These are phyloP conservation scores for Hymenoscyphus fraxineus DNA, from an alignment of 2,329 filamentous ascomycete genomes.

Conservation along the genomic window DNA sequence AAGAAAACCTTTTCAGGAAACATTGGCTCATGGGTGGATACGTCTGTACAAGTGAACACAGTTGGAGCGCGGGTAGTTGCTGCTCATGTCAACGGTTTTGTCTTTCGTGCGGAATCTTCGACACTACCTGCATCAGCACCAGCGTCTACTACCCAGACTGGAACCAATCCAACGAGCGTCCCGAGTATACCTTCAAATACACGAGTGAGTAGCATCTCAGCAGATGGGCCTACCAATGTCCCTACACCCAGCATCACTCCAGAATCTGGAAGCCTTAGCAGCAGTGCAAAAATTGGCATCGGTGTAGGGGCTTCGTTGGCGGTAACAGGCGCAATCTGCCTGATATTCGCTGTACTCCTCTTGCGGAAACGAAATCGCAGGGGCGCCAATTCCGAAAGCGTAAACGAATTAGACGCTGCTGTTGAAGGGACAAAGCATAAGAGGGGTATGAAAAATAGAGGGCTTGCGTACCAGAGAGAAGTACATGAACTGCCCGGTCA, in stretches of 20 bases:
- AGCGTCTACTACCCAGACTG: not conserved
- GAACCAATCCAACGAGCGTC: not conserved
- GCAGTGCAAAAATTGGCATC: constrained; percentile 5
- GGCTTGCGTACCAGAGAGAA: not conserved
- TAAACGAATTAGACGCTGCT: not conserved
- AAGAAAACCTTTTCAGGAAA: not conserved
- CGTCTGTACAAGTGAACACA: not conserved
- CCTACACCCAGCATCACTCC: not conserved
- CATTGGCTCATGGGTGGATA: constrained; percentile 1
- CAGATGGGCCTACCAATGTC: not conserved
- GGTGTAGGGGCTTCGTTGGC: constrained; percentile 7
- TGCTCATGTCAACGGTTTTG: constrained; percentile 5
- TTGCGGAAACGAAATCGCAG: not conserved
- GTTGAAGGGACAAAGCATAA: not conserved
- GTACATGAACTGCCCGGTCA: not conserved
- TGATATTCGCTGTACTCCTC: not conserved
- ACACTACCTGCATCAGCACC: not conserved
- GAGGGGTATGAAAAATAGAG: not conserved
- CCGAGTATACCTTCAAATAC: not conserved
- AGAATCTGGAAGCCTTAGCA: not conserved
- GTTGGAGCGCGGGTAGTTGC: not conserved
- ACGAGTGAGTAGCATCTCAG: not conserved
- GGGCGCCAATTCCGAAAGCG: not conserved
- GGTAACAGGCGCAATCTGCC: not conserved
- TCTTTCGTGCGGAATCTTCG: not conserved